Evolutionary conservation across 2,329 filamentous ascomycete species (phyloP).

Genomic region (Dothiorella sarmentorum): DNA sequence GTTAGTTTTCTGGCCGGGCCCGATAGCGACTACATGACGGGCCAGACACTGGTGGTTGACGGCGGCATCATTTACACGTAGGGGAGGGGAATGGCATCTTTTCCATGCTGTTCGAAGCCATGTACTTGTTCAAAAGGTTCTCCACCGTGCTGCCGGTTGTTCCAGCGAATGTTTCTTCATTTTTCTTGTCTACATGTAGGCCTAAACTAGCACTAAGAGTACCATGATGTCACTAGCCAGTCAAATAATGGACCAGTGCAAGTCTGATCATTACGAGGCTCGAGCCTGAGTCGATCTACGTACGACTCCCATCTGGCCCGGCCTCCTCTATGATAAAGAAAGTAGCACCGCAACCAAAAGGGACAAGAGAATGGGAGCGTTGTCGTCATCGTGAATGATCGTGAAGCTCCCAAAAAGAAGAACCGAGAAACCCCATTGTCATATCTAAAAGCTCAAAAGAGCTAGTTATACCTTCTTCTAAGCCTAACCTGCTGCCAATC

Average conservation of each 20-base stretch:
- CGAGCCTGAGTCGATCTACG: not conserved
- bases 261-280: not conserved
- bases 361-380: not conserved
- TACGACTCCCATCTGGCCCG: not conserved
- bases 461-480: not conserved
- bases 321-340: not conserved
- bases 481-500: not conserved
- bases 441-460: not conserved
- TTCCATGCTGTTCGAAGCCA: too few species aligned
- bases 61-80: constrained; percentile 53
- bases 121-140: too few species aligned
- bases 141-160: too few species aligned
- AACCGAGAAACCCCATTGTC: not conserved
- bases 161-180: too few species aligned
- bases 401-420: not conserved
- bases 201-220: too few species aligned
- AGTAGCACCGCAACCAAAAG: not conserved
- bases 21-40: constrained; percentile 62
- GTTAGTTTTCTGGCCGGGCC: constrained; percentile 60
- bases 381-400: constrained; percentile 3
- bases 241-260: too few species aligned
- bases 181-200: too few species aligned
- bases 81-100: too few species aligned
- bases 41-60: constrained; percentile 58
- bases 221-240: too few species aligned